Conservation (phyloP, 768 basidiomycete species). For the Dacryopinax spathularia region DNA sequence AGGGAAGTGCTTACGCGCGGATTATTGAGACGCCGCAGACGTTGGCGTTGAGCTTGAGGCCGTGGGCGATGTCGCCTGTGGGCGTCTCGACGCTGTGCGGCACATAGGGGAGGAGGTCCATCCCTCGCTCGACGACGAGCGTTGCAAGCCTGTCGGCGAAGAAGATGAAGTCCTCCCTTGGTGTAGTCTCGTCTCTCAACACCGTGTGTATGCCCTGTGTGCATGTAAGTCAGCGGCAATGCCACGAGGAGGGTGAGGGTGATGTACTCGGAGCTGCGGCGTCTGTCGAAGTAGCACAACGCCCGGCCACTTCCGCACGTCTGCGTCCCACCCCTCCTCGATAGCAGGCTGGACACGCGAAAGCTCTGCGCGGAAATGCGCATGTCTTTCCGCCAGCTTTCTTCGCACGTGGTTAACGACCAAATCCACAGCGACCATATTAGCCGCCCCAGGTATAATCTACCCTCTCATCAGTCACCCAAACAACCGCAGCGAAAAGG, state of each 20-base stretch:
- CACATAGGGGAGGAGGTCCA: constrained; percentile 65
- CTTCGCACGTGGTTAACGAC: constrained; percentile 81
- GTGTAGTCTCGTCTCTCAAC: constrained; percentile 55
- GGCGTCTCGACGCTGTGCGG: constrained; percentile 55
- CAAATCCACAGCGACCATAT: constrained; percentile 80
- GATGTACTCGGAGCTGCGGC: constrained; percentile 56
- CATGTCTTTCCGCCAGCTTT: constrained; percentile 65
- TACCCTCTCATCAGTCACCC: constrained; percentile 20
- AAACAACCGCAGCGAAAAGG: not conserved
- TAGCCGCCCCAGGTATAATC: constrained; percentile 93
- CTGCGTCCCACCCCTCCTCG: constrained; percentile 22
- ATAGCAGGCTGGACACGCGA: constrained; percentile 27
- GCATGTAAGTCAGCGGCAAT: not conserved
- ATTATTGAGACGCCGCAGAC: constrained; percentile 83
- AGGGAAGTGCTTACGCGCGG: constrained; percentile 48
- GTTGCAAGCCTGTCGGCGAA: constrained; percentile 79
- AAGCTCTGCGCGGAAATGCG: constrained; percentile 58
- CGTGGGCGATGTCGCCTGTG: constrained; percentile 37
- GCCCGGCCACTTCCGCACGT: constrained; percentile 31
- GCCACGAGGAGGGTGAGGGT: not conserved
- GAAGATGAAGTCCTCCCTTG: constrained; percentile 80
- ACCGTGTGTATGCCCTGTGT: constrained; percentile 78
- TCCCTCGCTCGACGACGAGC: constrained; percentile 66
- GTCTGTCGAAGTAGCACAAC: constrained; percentile 62
- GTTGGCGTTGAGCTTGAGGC: constrained; percentile 47